Evolutionary conservation across 768 basidiomycete genomes (phyloP), one percentile per base, ranked within the genome.

Genomic region (Agrocybe chaxingu): DNA sequence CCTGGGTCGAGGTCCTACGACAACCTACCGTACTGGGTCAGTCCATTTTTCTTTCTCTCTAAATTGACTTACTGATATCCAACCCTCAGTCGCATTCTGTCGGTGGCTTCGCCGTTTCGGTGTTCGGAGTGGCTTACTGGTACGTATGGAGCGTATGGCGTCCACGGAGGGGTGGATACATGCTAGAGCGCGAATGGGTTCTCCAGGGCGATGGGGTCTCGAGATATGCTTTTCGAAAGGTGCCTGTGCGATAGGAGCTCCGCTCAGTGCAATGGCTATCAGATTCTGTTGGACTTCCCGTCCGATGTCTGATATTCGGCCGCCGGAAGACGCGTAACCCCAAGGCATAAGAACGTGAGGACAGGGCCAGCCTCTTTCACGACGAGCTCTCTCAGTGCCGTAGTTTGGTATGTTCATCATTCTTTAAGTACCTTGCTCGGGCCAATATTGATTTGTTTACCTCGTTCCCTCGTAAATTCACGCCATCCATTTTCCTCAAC

Each of bases 11-110:
- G 66, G 42, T 74, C 76, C 2, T 89, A 88, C 56, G 69, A 78
- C 18, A 59, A 69, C 50, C 70, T 89, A 8, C 85, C 86, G 3
- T 89, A 89, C 57, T 88, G 81, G 74, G 87, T 87, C 56, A 57
- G 84, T 11, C 8, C 19, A 34, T 38, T 12, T 54, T 9, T 16
- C 48, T 29, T 38, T 46, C 18, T 35, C 30, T 42, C 42, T 11
- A 1, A 9, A 10, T 34, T 47, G 24, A 41, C 13, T 47, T 32
- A 42, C 24, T 51, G 30, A 40, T 37, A 29, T 43, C 42, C 24
- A 5, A 24, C 24, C 40, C 16, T 4, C 33, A 84, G 81, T 69
- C 74, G 3, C 84, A 84, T 49, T 67, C 76, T 7, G 65, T 71
- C n/a, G 68, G 73, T 10, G 75, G 78, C 0, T 65, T 80, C 48